Percentiles rank a stretch among this genome's conserved stretches.
Conservation (phyloP, 805 yeast species). For the Saccharomycopsis microspora region DNA sequence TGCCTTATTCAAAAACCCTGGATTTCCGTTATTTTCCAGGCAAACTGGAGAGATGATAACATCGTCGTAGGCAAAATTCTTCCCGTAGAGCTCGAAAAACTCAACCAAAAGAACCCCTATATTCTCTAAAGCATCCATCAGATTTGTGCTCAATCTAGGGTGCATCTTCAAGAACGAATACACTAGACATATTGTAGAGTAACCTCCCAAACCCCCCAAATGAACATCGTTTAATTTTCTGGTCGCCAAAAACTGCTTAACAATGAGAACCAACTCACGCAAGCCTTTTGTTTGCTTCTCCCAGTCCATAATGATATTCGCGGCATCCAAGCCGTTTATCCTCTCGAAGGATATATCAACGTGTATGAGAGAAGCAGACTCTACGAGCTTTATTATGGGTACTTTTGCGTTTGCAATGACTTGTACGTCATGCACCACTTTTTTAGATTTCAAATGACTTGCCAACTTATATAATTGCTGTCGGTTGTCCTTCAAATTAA, state of each 20-base stretch:
- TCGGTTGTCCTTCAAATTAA: slow-evolving; percentile 35
- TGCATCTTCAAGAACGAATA: slow-evolving; percentile 70
- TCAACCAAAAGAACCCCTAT: slow-evolving; percentile 81
- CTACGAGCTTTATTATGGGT: slow-evolving; percentile 88
- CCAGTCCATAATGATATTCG: slow-evolving; percentile 70
- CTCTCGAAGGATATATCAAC: slow-evolving; percentile 88
- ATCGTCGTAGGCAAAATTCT: slow-evolving; percentile 74
- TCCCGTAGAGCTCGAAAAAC: slow-evolving; percentile 86
- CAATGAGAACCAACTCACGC: slow-evolving; percentile 67
- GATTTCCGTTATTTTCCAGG: slow-evolving; percentile 39
- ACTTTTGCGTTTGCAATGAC: slow-evolving; percentile 87
- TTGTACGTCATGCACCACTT: slow-evolving; percentile 62
- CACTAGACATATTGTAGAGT: slow-evolving; percentile 79
- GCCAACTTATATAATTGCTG: slow-evolving; percentile 64
- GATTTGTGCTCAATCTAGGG: slow-evolving; percentile 59
- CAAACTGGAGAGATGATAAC: slow-evolving; percentile 52
- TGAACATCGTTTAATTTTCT: slow-evolving; percentile 78
- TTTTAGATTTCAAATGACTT: slow-evolving; percentile 47
- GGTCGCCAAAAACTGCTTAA: slow-evolving; percentile 76
- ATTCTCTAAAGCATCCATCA: slow-evolving; percentile 59
- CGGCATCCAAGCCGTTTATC: slow-evolving; percentile 73
- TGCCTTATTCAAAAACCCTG: slow-evolving; percentile 49
- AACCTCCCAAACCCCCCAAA: slow-evolving; percentile 92
- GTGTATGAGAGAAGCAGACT: slow-evolving; percentile 55
- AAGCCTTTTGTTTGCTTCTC: slow-evolving; percentile 60